These are phyloP conservation scores for Tricharina praecox DNA, from an alignment of 495 filamentous ascomycete species.

Conservation along the genomic window DNA sequence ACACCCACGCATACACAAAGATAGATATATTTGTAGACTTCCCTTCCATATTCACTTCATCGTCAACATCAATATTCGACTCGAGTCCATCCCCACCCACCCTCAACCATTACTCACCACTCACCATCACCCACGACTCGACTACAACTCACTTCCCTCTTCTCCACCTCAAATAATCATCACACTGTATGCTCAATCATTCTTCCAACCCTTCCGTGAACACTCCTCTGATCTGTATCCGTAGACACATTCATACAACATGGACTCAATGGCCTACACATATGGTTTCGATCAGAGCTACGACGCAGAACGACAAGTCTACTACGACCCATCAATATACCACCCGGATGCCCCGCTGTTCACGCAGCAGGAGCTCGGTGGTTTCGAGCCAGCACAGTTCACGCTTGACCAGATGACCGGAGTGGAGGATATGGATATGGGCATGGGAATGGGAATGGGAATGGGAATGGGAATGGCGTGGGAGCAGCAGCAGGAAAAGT, in stretches of 20 bases:
- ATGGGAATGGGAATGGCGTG: constrained; percentile 7
- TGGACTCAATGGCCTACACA: constrained; percentile 4
- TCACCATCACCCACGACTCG: background rate
- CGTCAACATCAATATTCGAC: background rate
- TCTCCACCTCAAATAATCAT: background rate
- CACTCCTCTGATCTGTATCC: background rate
- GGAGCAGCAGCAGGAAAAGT: constrained; percentile 10
- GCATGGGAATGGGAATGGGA: constrained; percentile 11
- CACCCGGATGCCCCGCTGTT: constrained; percentile 15
- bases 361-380: constrained; percentile 18
- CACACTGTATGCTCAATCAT: background rate
- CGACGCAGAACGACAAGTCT: background rate
- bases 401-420: background rate
- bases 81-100: background rate
- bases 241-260: background rate
- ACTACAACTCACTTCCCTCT: background rate
- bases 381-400: constrained; percentile 18
- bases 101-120: background rate
- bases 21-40: background rate
- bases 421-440: constrained; percentile 12
- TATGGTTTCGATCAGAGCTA: constrained; percentile 3
- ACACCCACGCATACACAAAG: too few relatives aligned
- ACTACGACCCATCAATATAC: background rate
- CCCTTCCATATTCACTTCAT: background rate
- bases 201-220: too few relatives aligned